Base-by-base conservation (phyloP, 805 yeast species). In the Ogataea minuta region DNA sequence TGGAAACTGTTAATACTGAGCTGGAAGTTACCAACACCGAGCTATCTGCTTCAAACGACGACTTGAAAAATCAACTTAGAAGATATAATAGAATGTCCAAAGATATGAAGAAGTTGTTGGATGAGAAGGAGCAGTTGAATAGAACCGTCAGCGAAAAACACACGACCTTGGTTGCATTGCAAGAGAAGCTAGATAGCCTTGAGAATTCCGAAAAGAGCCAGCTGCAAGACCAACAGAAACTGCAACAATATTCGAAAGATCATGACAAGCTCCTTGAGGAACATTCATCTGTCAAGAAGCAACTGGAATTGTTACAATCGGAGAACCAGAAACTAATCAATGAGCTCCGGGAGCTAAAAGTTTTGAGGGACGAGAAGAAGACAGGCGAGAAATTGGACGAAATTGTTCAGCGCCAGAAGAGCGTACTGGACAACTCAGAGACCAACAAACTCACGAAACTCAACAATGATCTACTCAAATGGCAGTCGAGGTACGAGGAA, bases 401-500 rank as follows among this genome's bases (percentile, higher is more conserved):
- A 11, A 27, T 31, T 13, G 33, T 36, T 16, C 28, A 32, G 21
- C 30, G 17, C 10, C 37, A 41, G 23, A 34, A 33, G 10, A 26
- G 43, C 19, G 34, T 29, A 9, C 16, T 36, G 13, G 35, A 35
- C 13, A 21, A 37, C 12, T 31, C 47, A 4, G 46, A 48, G 16
- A 35, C 34, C 4, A 41, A 34, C 23, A 29, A 24, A 19, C 33
- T 45, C 15, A 21, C 50, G 13, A 36, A 43, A 14, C 30, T 50
- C 30, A 46, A 45, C 32, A 36, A 36, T 27, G 48, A 71, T 57
- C 34, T 54, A 41, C n/a, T 53, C 59, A 50, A 67, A 39, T 73
- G 84, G 77, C 79, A 74, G 57, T 53, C 58, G 33, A 75, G 66
- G 45, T 74, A 64, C 48, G 77, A 76, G 54, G 71, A 72, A 10